phyloP scores from a whole-genome alignment of 805 yeast genomes.

The Metschnikowia orientalis region DNA sequence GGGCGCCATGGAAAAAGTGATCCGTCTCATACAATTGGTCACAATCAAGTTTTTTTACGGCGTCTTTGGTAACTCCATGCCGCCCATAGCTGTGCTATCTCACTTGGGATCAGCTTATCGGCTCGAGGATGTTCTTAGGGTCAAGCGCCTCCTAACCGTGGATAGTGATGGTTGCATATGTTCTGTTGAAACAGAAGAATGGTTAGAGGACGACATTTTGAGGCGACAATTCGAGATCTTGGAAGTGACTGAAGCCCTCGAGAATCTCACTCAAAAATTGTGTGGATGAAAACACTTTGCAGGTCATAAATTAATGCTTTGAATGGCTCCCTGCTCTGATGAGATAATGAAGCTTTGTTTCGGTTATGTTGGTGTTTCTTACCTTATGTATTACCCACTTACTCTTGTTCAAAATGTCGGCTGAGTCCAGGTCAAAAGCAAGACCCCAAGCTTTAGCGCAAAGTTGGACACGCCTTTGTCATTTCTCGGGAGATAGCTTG shows the following conservation, averaged over 20 bases:
- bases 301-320: too few species aligned
- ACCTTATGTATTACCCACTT: too few species aligned
- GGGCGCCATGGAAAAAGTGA: conserved; percentile 14
- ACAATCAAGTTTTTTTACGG: conserved; percentile 6
- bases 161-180: conserved; percentile 2
- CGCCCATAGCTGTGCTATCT: conserved; percentile 4
- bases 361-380: too few species aligned
- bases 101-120: conserved; percentile 9
- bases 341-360: too few species aligned
- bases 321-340: too few species aligned
- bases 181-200: not conserved
- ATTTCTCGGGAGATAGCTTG: too few species aligned
- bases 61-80: conserved; percentile 2
- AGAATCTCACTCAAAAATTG: not conserved
- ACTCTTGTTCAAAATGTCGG: too few species aligned
- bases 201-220: conserved; percentile 6
- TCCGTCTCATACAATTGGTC: conserved; percentile 13
- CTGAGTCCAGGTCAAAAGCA: too few species aligned
- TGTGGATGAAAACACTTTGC: too few species aligned
- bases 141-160: conserved; percentile 7
- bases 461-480: too few species aligned
- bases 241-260: conserved; percentile 10
- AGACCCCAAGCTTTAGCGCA: too few species aligned
- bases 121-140: conserved; percentile 9
- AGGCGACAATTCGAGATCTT: conserved; percentile 8